Conservation (phyloP, 129 eudicot genomes). For the Oenanthe sinensis region DNA sequence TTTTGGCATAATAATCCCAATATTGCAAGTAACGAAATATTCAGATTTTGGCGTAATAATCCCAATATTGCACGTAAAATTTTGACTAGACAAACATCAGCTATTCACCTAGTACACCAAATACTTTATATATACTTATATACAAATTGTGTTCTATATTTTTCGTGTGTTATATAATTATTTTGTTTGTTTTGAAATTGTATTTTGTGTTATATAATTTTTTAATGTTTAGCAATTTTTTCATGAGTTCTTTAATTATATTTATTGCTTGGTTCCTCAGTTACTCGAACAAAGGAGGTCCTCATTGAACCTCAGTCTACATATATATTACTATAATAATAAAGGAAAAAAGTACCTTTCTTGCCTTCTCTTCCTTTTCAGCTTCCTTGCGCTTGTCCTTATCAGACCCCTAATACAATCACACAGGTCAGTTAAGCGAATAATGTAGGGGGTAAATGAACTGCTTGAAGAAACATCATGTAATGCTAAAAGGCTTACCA, state of each 20-base stretch:
- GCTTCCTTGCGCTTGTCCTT: constrained; percentile 74
- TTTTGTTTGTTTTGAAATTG: no score
- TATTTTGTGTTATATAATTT: no score
- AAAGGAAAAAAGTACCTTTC: constrained; percentile 35
- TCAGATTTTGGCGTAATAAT: no score
- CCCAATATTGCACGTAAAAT: constrained; percentile 9
- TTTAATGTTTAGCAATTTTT: no score
- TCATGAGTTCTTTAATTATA: no score
- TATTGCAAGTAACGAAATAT: no score
- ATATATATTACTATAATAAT: not conserved
- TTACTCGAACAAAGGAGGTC: no score
- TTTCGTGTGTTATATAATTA: no score
- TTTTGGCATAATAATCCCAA: not conserved
- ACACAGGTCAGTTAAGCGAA: not conserved
- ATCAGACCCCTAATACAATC: constrained; percentile 45
- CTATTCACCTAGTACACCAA: not conserved
- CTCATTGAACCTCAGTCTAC: no score
- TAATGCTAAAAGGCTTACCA: constrained; percentile 29
- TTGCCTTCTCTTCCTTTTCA: constrained; percentile 66
- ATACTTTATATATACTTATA: not conserved
- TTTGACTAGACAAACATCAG: constrained; percentile 26
- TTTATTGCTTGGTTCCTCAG: no score
- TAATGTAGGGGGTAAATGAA: not conserved
- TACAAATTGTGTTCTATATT: no score
- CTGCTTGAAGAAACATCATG: not conserved